phyloP scores from a whole-genome alignment of 2,329 filamentous ascomycete genomes.

The Clathrospora elynae region DNA sequence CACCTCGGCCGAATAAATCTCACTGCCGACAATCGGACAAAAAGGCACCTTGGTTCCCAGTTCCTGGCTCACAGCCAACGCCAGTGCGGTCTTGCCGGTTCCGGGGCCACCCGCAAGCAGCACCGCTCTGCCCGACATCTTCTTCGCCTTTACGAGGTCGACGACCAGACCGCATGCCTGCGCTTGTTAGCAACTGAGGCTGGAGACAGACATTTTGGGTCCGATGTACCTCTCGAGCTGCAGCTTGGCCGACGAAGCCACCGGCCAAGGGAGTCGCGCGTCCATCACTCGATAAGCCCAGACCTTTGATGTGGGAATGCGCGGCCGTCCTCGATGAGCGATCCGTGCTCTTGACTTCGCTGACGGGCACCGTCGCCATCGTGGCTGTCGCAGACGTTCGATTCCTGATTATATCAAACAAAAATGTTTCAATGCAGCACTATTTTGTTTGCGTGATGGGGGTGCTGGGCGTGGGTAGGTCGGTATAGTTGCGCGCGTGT shows the following conservation, averaged over 20 bases:
- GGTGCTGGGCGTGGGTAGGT: constrained; percentile 5
- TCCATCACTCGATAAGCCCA: constrained; percentile 84
- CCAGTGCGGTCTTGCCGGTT: constrained; percentile 95
- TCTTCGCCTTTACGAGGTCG: constrained; percentile 92
- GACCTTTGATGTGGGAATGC: constrained; percentile 96
- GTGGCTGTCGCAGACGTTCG: constrained; percentile 21
- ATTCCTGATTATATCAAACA: constrained; percentile 9
- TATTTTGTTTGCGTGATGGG: constrained; percentile 1
- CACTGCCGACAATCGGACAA: constrained; percentile 96
- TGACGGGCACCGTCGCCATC: constrained; percentile 55
- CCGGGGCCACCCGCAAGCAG: constrained; percentile 89
- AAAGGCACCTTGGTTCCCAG: constrained; percentile 98
- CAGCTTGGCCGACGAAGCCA: constrained; percentile 87
- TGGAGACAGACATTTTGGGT: neutral
- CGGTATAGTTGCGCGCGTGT: constrained; percentile 13
- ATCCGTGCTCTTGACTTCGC: constrained; percentile 93
- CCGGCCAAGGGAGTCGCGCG: constrained; percentile 71
- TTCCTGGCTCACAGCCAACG: constrained; percentile 94
- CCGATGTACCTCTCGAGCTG: constrained; percentile 78
- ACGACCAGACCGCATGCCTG: constrained; percentile 94
- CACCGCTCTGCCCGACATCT: constrained; percentile 95
- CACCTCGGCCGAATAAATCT: constrained; percentile 96
- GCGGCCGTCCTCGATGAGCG: constrained; percentile 80
- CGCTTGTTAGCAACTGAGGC: constrained; percentile 14
- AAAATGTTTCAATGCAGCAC: neutral